Conservation (phyloP, 2,329 filamentous ascomycete species). For the Penicillium sp. region DNA sequence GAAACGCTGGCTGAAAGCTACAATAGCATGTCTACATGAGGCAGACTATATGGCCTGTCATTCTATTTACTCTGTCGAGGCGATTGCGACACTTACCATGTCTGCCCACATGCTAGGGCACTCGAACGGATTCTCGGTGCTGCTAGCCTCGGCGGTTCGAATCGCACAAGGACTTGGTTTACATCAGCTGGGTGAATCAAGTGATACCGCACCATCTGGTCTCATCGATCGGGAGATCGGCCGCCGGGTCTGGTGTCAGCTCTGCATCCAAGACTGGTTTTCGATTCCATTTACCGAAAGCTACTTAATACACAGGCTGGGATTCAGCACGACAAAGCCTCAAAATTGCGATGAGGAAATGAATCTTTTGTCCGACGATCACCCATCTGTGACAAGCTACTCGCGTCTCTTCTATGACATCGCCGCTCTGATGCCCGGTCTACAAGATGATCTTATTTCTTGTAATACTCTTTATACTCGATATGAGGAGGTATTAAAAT, state of each 20-base stretch:
- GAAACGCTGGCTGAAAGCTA: slow-evolving; percentile 49
- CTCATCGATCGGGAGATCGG: slow-evolving; percentile 35
- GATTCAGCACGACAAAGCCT: slow-evolving; percentile 37
- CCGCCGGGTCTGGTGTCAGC: slow-evolving; percentile 41
- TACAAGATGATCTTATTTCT: slow-evolving; percentile 40
- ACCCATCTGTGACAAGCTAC: slow-evolving; percentile 37
- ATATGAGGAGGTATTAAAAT: slow-evolving; percentile 43
- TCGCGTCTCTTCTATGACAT: slow-evolving; percentile 42
- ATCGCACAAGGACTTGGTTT: slow-evolving; percentile 52
- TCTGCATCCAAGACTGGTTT: slow-evolving; percentile 47
- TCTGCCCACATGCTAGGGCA: slow-evolving; percentile 52
- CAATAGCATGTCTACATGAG: slow-evolving; percentile 47
- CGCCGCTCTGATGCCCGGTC: slow-evolving; percentile 37
- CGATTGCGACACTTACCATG: slow-evolving; percentile 51
- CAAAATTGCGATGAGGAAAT: slow-evolving; percentile 33
- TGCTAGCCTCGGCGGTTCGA: slow-evolving; percentile 47
- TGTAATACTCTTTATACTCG: slow-evolving; percentile 39
- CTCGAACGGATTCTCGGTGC: slow-evolving; percentile 49
- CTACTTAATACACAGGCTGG: slow-evolving; percentile 38
- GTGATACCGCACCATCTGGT: slow-evolving; percentile 20
- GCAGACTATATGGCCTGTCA: slow-evolving; percentile 49
- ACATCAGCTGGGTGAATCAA: slow-evolving; percentile 37
- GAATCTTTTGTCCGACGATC: slow-evolving; percentile 29
- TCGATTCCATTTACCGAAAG: slow-evolving; percentile 42
- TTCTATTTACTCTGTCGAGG: slow-evolving; percentile 47